These are phyloP conservation scores for Cunninghamia lanceolata DNA, from an alignment of 75 land plant species.

Conservation along the genomic window DNA sequence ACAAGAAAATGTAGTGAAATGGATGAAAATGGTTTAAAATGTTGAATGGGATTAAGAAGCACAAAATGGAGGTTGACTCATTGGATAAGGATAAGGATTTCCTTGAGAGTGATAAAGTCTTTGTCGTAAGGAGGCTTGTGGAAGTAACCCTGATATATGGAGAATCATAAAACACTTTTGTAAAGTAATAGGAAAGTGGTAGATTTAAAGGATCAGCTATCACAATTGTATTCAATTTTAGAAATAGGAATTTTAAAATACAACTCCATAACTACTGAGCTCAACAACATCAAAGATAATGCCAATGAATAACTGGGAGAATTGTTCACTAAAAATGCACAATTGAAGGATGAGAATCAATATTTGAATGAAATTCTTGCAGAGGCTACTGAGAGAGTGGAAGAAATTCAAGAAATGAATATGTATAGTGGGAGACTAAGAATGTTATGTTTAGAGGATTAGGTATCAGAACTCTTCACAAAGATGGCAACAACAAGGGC, in stretches of 20 bases:
- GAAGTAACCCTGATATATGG: not conserved
- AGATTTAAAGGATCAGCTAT: not conserved
- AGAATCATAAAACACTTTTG: not conserved
- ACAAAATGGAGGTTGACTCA: not conserved
- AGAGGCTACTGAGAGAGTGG: not conserved
- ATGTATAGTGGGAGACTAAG: not conserved
- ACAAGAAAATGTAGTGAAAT: not conserved
- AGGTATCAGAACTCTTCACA: not conserved
- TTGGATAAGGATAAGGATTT: not conserved
- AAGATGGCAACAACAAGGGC: not conserved
- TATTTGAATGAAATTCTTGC: not conserved
- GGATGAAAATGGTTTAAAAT: not conserved
- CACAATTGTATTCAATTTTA: not conserved
- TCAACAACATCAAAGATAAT: not conserved
- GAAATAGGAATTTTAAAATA: not conserved
- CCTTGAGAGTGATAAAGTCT: not conserved
- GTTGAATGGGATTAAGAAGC: not conserved
- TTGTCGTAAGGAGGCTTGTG: not conserved
- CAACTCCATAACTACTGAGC: not conserved
- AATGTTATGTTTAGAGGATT: not conserved
- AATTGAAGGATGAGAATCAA: not conserved
- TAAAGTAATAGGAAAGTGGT: not conserved
- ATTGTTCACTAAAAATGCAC: not conserved
- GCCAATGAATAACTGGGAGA: not conserved
- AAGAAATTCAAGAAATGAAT: not conserved